Percentiles rank a stretch among this genome's conserved stretches.
phyloP scores from a whole-genome alignment of 148 eudicot species.

The Persicaria tinctoria region DNA sequence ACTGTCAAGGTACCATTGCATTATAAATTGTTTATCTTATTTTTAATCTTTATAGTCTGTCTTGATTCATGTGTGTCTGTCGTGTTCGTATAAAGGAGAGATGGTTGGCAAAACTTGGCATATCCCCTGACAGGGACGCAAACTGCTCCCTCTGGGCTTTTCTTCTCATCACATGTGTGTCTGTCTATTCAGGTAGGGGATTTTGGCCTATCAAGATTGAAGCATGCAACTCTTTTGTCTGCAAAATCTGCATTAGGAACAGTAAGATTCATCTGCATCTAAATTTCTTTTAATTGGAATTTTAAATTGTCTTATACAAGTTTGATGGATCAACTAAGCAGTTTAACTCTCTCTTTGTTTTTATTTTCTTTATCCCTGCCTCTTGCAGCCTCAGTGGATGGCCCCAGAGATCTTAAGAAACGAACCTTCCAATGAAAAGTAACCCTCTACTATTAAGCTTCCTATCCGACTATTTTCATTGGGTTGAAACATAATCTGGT shows the following conservation, averaged over 20 bases:
- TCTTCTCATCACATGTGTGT: not conserved
- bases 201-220: slow-evolving; percentile 82
- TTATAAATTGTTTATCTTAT: not conserved
- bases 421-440: slow-evolving; percentile 75
- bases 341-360: not conserved
- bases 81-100: too few species aligned
- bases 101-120: too few species aligned
- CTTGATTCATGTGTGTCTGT: not conserved
- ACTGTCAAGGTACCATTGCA: slow-evolving; percentile 55
- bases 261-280: slow-evolving; percentile 25
- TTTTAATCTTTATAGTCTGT: not conserved
- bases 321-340: not conserved
- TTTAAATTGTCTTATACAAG: not conserved
- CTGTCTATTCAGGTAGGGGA: slow-evolving; percentile 61
- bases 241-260: slow-evolving; percentile 84
- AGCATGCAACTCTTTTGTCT: slow-evolving; percentile 65
- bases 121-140: too few species aligned
- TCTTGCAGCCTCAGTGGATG: slow-evolving; percentile 94
- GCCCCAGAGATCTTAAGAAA: slow-evolving; percentile 90
- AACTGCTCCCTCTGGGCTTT: too few species aligned
- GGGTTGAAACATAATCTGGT: too few species aligned
- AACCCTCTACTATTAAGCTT: slow-evolving; percentile 11
- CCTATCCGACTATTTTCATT: too few species aligned
- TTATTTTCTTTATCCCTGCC: not conserved
- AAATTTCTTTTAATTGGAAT: not conserved